Conservation (phyloP, 2,329 filamentous ascomycete genomes). For the Aureobasidium sp. region DNA sequence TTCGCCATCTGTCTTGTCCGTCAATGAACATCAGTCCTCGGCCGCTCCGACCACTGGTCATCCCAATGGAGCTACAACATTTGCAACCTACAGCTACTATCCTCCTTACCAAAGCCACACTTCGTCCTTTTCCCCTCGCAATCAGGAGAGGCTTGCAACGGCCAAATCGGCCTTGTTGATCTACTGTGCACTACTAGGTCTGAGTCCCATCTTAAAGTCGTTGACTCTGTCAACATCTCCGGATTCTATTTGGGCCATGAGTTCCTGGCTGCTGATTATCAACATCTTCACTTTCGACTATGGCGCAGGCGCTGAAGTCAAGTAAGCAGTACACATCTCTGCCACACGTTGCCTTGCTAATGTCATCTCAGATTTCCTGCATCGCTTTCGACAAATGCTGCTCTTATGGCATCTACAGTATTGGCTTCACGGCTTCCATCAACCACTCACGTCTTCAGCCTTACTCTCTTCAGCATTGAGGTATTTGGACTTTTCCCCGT, state of each 20-base stretch:
- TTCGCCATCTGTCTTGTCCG: not conserved
- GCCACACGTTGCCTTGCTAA: constrained; percentile 4
- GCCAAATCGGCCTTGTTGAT: constrained; percentile 90
- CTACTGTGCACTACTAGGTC: constrained; percentile 81
- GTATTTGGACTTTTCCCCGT: constrained; percentile 98
- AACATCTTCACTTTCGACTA: constrained; percentile 99
- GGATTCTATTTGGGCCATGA: constrained; percentile 97
- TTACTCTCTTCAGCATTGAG: constrained; percentile 94
- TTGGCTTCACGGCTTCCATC: constrained; percentile 81
- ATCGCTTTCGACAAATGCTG: constrained; percentile 85
- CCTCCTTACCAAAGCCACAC: constrained; percentile 31
- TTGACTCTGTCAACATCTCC: constrained; percentile 87
- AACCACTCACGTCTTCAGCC: constrained; percentile 87
- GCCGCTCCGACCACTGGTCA: constrained; percentile 22
- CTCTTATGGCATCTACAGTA: constrained; percentile 92
- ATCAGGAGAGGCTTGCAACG: constrained; percentile 64
- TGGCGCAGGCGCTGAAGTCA: constrained; percentile 57
- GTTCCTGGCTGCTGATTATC: constrained; percentile 83
- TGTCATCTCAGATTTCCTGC: constrained; percentile 48
- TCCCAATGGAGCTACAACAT: constrained; percentile 34
- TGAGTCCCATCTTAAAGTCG: constrained; percentile 93
- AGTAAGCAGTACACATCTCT: constrained; percentile 26
- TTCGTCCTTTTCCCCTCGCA: constrained; percentile 45
- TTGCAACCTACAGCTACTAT: constrained; percentile 32
- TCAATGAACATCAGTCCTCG: not conserved